Evolutionary conservation across 129 eudicot species (phyloP), one percentile per base, ranked within the genome.

Genomic region (Daucus carota): DNA sequence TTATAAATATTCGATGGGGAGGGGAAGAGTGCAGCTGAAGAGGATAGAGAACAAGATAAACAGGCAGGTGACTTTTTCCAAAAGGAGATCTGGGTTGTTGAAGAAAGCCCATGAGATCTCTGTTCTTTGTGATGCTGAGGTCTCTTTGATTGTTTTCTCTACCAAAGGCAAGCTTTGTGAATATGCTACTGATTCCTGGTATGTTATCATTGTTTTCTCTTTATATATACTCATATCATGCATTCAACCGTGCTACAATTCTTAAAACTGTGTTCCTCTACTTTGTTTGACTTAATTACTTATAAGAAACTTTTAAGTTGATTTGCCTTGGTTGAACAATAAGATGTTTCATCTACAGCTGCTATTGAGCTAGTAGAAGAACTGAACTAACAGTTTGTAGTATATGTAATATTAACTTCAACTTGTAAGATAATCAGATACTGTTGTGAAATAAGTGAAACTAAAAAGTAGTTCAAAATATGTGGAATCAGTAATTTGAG

Each of bases 91-190:
- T 0, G 96, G 97, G 40, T 57, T 92, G 57, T 70, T 92, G 46
- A 92, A 92, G 84, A 92, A 92, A 79, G 97, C 97, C 76, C 88
- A 88, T 46, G 96, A 92, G 93, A 92, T 92, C 83, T 92, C 98
- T 41, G 89, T 92, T 41, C 88, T 92, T 36, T 92, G 98, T 75
- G 98, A 92, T 81, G 97, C 98, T 50, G 98, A 92, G 74, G 89
- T 90, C 34, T 96, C 90, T 44, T 78, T 92, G 70, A 88, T 92
- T 67, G 94, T 92, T 60, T 92, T 92, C 83, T 92, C 98, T 16
- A 80, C 90, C 71, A 92, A 88, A 84, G 98, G 98, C 59, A 92
- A 90, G 84, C 89, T 92, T 80, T 92, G 83, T 77, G 90, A 92
- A 73, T 90, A 92, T 74, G 83, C 98, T 45, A 81, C 98, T 68